phyloP scores from a whole-genome alignment of 2,329 filamentous ascomycete genomes.

The Fusarium albosuccineum region DNA sequence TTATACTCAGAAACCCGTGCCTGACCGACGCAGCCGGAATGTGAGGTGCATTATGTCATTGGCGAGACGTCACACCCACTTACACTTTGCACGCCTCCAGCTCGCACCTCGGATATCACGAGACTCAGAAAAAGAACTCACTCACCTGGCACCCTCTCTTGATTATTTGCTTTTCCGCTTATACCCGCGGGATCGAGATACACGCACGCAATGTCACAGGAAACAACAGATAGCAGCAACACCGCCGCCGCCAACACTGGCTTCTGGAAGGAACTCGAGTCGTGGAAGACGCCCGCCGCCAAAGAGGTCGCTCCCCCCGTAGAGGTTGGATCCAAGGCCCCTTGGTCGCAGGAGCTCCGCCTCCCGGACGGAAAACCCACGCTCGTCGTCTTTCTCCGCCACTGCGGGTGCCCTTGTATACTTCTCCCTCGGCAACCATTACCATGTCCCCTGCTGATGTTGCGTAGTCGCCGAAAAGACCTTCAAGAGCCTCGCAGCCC shows the following conservation, averaged over 20 bases:
- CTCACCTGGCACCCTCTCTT: neutral
- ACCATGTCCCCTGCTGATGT: neutral
- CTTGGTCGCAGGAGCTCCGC: constrained; percentile 63
- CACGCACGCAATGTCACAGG: constrained; percentile 32
- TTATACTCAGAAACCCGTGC: neutral
- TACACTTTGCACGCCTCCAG: constrained; percentile 4
- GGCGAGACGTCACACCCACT: constrained; percentile 18
- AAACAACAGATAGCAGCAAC: constrained; percentile 9
- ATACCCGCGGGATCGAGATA: neutral
- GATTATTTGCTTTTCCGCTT: neutral
- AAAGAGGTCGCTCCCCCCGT: constrained; percentile 63
- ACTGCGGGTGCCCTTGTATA: constrained; percentile 81
- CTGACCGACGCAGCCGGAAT: neutral
- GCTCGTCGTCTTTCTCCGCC: constrained; percentile 76
- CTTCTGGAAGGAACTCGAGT: constrained; percentile 56
- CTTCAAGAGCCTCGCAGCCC: constrained; percentile 66
- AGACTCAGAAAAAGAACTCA: constrained; percentile 17
- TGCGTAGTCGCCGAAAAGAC: constrained; percentile 75
- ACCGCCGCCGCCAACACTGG: constrained; percentile 23
- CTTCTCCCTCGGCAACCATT: constrained; percentile 10
- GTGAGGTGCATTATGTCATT: constrained; percentile 37
- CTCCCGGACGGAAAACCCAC: constrained; percentile 69
- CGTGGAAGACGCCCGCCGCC: constrained; percentile 56
- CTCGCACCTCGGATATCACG: constrained; percentile 17
- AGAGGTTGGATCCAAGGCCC: constrained; percentile 67